Base-by-base conservation (phyloP, 106 monocot genomes). In the Dendrobium catenatum region DNA sequence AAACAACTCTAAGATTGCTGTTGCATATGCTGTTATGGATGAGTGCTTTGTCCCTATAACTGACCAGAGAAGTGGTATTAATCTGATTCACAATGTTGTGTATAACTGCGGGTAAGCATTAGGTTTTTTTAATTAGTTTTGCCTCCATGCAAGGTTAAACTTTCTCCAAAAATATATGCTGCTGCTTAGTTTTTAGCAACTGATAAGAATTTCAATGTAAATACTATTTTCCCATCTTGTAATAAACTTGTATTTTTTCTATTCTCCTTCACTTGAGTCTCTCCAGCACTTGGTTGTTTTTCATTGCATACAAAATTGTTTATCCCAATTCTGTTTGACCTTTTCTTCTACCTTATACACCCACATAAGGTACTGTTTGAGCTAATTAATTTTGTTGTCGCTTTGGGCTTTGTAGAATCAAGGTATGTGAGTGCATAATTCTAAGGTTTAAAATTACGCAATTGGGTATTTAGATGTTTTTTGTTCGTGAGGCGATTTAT, bases 21-120 rank as follows among this genome's bases (percentile, higher is more conserved):
- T 95, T 85, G 93, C 98, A 10, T 81, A 90, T 72, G 76, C 82
- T 40, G 84, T 98, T 43, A 92, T 93, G 98, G 84, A 95, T 49
- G 98, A 98, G 73, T 98, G 98, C 56, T 98, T 98, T 87, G 73
- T 88, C 20, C 98, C 98, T 1, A 88, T 89, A 54, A 74, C 82
- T 82, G 98, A 98, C 64, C 86, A 90, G 70, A 88, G 98, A 76
- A 95, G 89, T 86, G 91, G 93, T 26, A 84, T 95, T 47, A 89
- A 98, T 86, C 78, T 98, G 74, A 92, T 98, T 76, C 89, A 82
- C 73, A 98, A 93, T 87, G 88, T 95, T 61, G 72, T 95, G 10
- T 91, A 93, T 74, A 93, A 88, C 77, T 88, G 91, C 74, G 89
- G 93, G 95, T 98, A 85, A 72, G 97, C 67, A 70, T 37, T 1